Percentiles rank a stretch among this genome's conserved stretches.
Conservation (phyloP, 169 alveolate species). For the Cryptosporidium sp. region DNA sequence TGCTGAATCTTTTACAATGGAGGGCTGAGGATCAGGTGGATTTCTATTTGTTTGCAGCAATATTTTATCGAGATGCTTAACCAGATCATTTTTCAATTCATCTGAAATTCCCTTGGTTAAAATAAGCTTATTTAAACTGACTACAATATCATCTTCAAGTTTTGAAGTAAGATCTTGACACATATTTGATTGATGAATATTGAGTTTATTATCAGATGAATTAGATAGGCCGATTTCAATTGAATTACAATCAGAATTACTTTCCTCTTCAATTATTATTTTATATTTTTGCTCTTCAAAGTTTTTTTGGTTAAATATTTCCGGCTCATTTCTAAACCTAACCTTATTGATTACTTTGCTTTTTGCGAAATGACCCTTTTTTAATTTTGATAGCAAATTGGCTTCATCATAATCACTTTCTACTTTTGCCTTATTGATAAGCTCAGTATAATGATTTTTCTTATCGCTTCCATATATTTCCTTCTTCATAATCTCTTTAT, state of each 20-base stretch:
- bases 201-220: background rate
- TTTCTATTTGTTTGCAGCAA: background rate
- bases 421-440: background rate
- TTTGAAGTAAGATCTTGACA: background rate
- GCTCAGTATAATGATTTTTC: background rate
- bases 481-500: conserved; percentile 17
- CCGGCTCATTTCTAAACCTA: conserved; percentile 18
- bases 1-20: background rate
- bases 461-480: conserved; percentile 25
- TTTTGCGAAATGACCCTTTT: background rate
- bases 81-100: conserved; percentile 25
- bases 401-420: background rate
- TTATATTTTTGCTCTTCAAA: background rate
- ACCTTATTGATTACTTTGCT: background rate
- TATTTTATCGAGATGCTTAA: conserved; percentile 18
- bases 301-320: background rate
- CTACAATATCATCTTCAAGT: conserved; percentile 2
- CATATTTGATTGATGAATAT: background rate
- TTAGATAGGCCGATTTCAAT: background rate
- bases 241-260: background rate
- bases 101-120: conserved; percentile 39
- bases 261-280: conserved; percentile 20
- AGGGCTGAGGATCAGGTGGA: background rate
- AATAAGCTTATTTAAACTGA: conserved; percentile 17
- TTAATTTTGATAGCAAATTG: background rate